These are phyloP conservation scores for Alternaria novae-zelandiae DNA, from an alignment of 2,329 filamentous ascomycete genomes.

Conservation along the genomic window DNA sequence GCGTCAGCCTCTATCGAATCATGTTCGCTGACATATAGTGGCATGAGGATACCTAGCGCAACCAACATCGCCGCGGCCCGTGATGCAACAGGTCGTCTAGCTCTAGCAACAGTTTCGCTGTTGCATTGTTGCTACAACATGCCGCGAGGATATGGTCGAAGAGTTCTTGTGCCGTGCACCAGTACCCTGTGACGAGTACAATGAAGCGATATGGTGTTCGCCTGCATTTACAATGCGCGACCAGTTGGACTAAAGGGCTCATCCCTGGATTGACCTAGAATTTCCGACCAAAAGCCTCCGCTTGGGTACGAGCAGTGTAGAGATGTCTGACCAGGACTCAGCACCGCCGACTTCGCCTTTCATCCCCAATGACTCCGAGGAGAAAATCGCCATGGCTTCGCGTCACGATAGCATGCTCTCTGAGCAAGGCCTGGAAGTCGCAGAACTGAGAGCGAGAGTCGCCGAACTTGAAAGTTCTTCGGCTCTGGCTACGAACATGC, in stretches of 20 bases:
- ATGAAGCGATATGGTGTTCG: not conserved
- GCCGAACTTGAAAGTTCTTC: not conserved
- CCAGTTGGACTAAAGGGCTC: not conserved
- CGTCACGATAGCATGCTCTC: not conserved
- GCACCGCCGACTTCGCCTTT: not conserved
- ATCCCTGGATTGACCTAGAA: not conserved
- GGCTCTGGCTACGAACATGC: not conserved
- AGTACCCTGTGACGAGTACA: not conserved
- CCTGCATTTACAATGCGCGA: not conserved
- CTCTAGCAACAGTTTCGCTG: not conserved
- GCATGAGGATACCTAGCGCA: not conserved
- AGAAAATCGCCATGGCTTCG: not conserved
- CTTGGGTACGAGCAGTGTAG: not conserved
- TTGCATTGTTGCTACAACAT: not conserved
- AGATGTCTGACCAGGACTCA: not conserved
- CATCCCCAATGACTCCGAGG: not conserved
- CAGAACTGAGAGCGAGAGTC: not conserved
- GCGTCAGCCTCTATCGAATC: not conserved
- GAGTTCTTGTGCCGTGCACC: not conserved
- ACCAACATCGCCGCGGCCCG: not conserved
- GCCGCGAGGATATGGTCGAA: not conserved
- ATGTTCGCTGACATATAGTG: not conserved
- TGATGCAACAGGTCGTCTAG: not conserved
- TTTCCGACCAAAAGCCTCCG: not conserved
- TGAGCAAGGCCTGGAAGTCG: not conserved